Evolutionary conservation across 208 protist genomes (phyloP).

Genomic region (Trypanosoma conorhini): DNA sequence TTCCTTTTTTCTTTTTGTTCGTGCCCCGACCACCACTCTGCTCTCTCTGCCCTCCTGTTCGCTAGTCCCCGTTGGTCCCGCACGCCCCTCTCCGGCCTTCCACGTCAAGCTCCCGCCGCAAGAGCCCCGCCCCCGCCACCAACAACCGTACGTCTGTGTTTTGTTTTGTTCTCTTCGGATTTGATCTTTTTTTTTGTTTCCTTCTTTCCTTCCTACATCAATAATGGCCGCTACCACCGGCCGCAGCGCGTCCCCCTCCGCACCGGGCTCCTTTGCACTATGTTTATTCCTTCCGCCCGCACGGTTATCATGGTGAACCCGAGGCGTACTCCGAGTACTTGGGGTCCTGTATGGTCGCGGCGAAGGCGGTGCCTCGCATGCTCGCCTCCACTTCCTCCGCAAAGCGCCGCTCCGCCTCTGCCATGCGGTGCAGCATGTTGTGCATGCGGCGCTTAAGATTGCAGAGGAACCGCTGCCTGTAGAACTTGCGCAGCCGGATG

Average conservation of each 20-base stretch:
- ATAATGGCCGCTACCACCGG: background rate
- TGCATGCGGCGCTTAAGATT: slow-evolving; percentile 63
- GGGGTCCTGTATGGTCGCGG: slow-evolving; percentile 7
- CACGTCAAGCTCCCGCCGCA: too few species aligned
- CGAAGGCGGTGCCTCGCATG: slow-evolving; percentile 11
- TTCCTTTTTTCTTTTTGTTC: slow-evolving; percentile 3
- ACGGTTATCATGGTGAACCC: background rate
- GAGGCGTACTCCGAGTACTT: slow-evolving; percentile 9
- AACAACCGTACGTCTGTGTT: background rate
- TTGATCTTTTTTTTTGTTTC: slow-evolving; percentile 1
- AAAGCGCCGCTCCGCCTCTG: slow-evolving; percentile 24
- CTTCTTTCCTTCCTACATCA: background rate
- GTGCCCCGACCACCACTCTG: background rate
- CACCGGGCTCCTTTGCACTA: background rate
- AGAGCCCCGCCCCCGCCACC: background rate
- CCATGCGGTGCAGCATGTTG: slow-evolving; percentile 48
- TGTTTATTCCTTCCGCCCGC: background rate
- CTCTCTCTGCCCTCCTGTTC: too few species aligned
- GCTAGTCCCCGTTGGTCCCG: too few species aligned
- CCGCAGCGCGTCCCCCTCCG: background rate
- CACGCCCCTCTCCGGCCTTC: too few species aligned
- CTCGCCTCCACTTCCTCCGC: slow-evolving; percentile 31
- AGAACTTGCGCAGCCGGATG: slow-evolving; percentile 41
- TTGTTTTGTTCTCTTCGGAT: background rate
- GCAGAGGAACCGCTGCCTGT: slow-evolving; percentile 46